A percentile compares a stretch with the other conserved stretches of the same genome.
Evolutionary conservation across 768 basidiomycete species (phyloP).

Genomic region (Tylopilus plumbeoviolaceoides): DNA sequence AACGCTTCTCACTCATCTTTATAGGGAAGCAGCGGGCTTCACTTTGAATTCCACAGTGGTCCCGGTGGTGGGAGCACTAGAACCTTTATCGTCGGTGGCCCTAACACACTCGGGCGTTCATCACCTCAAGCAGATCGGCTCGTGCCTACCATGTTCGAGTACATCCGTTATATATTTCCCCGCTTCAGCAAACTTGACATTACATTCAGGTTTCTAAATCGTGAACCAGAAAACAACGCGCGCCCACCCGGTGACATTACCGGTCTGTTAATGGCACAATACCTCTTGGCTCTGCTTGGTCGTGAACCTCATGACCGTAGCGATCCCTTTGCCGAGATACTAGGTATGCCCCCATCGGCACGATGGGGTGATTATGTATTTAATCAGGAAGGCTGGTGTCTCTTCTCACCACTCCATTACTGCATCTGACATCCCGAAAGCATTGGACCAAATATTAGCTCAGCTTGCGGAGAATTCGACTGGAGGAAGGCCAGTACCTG

Average conservation of each 20-base stretch:
- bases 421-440: constrained; percentile 36
- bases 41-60: constrained; percentile 35
- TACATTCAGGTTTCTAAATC: constrained; percentile 34
- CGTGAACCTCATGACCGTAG: constrained; percentile 30
- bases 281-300: constrained; percentile 58
- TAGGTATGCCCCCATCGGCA: constrained; percentile 47
- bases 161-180: constrained; percentile 16
- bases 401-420: background rate
- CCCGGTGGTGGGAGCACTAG: constrained; percentile 27
- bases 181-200: background rate
- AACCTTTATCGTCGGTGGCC: constrained; percentile 36
- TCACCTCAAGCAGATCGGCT: constrained; percentile 25
- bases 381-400: constrained; percentile 72
- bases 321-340: constrained; percentile 42
- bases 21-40: constrained; percentile 25
- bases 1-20: background rate
- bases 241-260: constrained; percentile 41
- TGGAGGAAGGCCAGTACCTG: constrained; percentile 72
- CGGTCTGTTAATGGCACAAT: constrained; percentile 67
- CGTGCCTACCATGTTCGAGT: constrained; percentile 52
- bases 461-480: constrained; percentile 84
- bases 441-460: constrained; percentile 79
- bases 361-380: constrained; percentile 90
- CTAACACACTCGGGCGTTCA: constrained; percentile 26
- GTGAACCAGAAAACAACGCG: constrained; percentile 17